Conservation (phyloP, 176 grass and related monocot species). For the Dactylis glomerata region DNA sequence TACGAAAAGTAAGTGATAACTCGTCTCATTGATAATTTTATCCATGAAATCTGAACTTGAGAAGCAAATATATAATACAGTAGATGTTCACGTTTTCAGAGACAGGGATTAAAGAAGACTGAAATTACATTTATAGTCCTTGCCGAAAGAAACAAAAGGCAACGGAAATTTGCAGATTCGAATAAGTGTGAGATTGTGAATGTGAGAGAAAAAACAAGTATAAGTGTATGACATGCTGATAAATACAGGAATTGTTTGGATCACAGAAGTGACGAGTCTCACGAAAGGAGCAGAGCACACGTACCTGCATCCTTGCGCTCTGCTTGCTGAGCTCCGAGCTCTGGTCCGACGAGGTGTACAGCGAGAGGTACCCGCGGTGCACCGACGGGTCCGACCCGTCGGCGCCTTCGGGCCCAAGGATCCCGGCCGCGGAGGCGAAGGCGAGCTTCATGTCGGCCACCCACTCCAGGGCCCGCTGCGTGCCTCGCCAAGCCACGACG, state of each 20-base stretch:
- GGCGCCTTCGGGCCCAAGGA: conserved; percentile 39
- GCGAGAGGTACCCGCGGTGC: conserved; percentile 66
- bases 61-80: background rate
- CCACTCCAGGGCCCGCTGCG: conserved; percentile 67
- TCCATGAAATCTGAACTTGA: background rate
- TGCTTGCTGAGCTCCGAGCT: conserved; percentile 45
- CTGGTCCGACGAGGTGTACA: conserved; percentile 70
- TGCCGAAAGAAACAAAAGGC: background rate
- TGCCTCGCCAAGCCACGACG: conserved; percentile 81
- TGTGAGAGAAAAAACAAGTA: background rate
- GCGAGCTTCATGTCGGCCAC: conserved; percentile 63
- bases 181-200: background rate
- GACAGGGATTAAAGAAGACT: background rate
- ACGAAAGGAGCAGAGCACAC: background rate
- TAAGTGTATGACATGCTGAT: background rate
- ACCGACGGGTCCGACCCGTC: conserved; percentile 46
- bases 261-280: background rate
- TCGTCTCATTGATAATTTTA: background rate
- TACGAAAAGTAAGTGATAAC: background rate
- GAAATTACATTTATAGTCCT: background rate
- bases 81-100: background rate
- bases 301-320: conserved; percentile 77
- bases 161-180: background rate
- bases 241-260: background rate
- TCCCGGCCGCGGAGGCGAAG: conserved; percentile 50